Evolutionary conservation across 192 early-diverging fungal species (phyloP).

Genomic region (Cladochytrium replicatum): DNA sequence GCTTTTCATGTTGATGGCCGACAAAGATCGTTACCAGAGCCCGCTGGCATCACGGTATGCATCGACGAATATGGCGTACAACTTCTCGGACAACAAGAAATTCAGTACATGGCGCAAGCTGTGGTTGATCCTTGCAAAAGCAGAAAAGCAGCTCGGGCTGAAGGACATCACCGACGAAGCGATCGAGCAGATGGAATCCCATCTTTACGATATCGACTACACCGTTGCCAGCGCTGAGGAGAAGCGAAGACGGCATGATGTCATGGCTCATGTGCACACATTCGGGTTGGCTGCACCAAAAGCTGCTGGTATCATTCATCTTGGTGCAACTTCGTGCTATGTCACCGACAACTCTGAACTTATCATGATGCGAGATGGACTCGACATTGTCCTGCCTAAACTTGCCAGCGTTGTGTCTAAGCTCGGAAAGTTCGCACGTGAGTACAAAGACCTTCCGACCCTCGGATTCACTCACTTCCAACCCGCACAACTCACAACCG

Average conservation of each 20-base stretch:
- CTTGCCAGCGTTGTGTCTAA: slow-evolving; percentile 72
- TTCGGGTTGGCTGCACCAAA: slow-evolving; percentile 73
- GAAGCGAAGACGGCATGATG: slow-evolving; percentile 89
- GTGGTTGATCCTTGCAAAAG: slow-evolving; percentile 87
- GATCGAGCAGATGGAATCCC: slow-evolving; percentile 79
- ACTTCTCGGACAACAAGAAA: slow-evolving; percentile 93
- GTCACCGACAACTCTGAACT: slow-evolving; percentile 98
- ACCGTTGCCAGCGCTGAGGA: slow-evolving; percentile 80
- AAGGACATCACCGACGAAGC: slow-evolving; percentile 77
- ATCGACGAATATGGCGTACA: slow-evolving; percentile 89
- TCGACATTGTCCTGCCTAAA: slow-evolving; percentile 86
- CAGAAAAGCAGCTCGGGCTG: slow-evolving; percentile 87
- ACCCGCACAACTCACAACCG: slow-evolving; percentile 95
- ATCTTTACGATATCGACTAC: slow-evolving; percentile 86
- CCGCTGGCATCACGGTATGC: slow-evolving; percentile 97
- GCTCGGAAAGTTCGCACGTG: slow-evolving; percentile 65
- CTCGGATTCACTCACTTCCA: slow-evolving; percentile 99
- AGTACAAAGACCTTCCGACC: slow-evolving; percentile 79
- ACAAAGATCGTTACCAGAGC: slow-evolving; percentile 80
- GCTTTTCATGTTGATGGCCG: too few species aligned
- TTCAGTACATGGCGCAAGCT: slow-evolving; percentile 92
- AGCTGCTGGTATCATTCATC: slow-evolving; percentile 92
- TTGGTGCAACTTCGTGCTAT: slow-evolving; percentile 97
- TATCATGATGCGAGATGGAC: slow-evolving; percentile 89
- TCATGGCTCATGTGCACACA: slow-evolving; percentile 99